Conservation (phyloP, 2,329 filamentous ascomycete genomes). For the Gyromitra esculenta region DNA sequence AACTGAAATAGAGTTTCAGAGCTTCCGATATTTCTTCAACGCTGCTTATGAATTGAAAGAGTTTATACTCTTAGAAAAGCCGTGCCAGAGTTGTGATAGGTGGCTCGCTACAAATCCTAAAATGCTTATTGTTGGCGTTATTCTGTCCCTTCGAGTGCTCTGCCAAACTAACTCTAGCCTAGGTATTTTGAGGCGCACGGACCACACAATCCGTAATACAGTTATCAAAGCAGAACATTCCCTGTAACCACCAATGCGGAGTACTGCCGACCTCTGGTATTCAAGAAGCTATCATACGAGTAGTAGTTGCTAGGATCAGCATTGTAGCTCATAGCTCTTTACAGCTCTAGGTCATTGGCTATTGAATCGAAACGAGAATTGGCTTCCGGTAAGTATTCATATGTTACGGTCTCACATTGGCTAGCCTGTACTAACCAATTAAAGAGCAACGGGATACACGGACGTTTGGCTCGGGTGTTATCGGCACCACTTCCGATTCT, state of each 20-base stretch:
- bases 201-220: neutral
- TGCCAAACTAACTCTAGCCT: neutral
- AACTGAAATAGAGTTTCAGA: too few relatives aligned
- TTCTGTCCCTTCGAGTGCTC: neutral
- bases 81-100: too few relatives aligned
- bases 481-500: neutral
- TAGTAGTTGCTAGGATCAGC: too few relatives aligned
- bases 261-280: too few relatives aligned
- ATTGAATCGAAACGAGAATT: neutral
- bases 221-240: neutral
- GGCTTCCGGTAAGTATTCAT: neutral
- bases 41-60: too few relatives aligned
- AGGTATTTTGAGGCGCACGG: neutral
- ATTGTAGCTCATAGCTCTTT: too few relatives aligned
- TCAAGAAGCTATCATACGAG: too few relatives aligned
- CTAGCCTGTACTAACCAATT: neutral
- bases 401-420: neutral
- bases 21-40: too few relatives aligned
- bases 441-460: neutral
- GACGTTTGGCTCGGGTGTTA: neutral
- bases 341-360: too few relatives aligned
- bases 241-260: neutral
- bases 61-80: too few relatives aligned
- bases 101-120: too few relatives aligned
- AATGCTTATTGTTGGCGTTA: neutral